Percentiles rank a stretch among this genome's conserved stretches.
phyloP scores from a whole-genome alignment of 805 yeast species.

The Candida anglica region DNA sequence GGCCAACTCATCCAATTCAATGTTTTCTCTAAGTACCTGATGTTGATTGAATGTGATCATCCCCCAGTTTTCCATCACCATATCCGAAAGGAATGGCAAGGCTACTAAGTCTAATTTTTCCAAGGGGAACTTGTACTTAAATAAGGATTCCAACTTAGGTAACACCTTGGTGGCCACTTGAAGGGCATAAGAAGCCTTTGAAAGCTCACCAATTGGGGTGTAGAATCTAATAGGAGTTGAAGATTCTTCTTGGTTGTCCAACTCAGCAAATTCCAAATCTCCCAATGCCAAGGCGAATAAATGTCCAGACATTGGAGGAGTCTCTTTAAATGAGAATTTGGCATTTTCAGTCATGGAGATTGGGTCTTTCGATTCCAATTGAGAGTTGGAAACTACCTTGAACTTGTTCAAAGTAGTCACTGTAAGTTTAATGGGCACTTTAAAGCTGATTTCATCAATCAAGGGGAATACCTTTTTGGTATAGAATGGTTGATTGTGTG shows the following conservation, averaged over 20 bases:
- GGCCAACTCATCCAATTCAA: conserved; percentile 13
- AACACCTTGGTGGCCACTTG: conserved; percentile 43
- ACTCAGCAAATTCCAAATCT: conserved; percentile 52
- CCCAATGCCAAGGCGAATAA: conserved; percentile 69
- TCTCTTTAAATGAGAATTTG: conserved; percentile 40
- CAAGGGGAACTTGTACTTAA: conserved; percentile 50
- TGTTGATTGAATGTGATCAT: conserved; percentile 56
- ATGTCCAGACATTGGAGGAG: conserved; percentile 61
- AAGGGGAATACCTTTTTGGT: conserved; percentile 66
- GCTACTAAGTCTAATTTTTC: conserved; percentile 64
- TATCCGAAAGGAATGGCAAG: conserved; percentile 68
- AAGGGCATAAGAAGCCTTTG: conserved; percentile 47
- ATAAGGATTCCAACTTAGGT: conserved; percentile 42
- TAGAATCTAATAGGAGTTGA: conserved; percentile 47
- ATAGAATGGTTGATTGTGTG: conserved; percentile 69
- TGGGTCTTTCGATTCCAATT: conserved; percentile 17
- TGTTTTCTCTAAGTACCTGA: conserved; percentile 29
- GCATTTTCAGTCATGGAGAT: conserved; percentile 20
- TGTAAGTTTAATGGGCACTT: conserved; percentile 47
- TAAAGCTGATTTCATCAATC: conserved; percentile 59
- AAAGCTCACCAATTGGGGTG: conserved; percentile 50
- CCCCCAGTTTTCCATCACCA: conserved; percentile 82
- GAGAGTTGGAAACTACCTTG: conserved; percentile 50
- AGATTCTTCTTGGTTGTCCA: conserved; percentile 7
- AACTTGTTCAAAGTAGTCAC: conserved; percentile 43